A percentile compares a stretch with the other conserved stretches of the same genome.
Conservation (phyloP, 2,329 filamentous ascomycete genomes). For the Fusarium coicis region DNA sequence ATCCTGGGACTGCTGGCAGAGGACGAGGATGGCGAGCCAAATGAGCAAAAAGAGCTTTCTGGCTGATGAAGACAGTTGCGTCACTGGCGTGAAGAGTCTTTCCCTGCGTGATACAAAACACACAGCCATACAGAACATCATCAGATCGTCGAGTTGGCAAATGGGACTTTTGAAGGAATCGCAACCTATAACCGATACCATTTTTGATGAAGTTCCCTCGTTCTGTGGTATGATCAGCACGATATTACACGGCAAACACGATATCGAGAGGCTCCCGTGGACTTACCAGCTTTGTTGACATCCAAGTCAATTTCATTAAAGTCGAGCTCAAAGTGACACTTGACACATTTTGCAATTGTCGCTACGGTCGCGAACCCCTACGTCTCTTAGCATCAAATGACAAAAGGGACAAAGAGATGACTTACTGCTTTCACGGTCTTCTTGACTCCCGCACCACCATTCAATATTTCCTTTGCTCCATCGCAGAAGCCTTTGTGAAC, state of each 20-base stretch:
- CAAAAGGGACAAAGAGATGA: neutral
- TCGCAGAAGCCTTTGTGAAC: constrained; percentile 65
- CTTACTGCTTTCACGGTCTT: constrained; percentile 62
- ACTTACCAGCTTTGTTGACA: constrained; percentile 59
- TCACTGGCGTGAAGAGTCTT: constrained; percentile 64
- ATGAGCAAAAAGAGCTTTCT: constrained; percentile 64
- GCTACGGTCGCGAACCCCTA: constrained; percentile 56
- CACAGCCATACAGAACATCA: constrained; percentile 64
- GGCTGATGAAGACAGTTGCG: constrained; percentile 66
- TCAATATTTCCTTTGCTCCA: constrained; percentile 61
- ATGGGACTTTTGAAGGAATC: constrained; percentile 67
- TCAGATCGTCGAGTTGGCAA: constrained; percentile 60
- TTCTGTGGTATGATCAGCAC: constrained; percentile 47
- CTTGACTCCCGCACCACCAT: constrained; percentile 61
- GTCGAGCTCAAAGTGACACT: constrained; percentile 65
- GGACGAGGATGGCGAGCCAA: constrained; percentile 65
- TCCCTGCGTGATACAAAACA: constrained; percentile 64
- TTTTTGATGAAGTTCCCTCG: constrained; percentile 59
- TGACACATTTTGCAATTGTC: constrained; percentile 62
- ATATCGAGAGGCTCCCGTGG: neutral
- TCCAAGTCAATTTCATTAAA: constrained; percentile 64
- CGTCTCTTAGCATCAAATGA: neutral
- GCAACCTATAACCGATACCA: constrained; percentile 61
- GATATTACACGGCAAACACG: neutral
- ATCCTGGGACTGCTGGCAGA: constrained; percentile 59